Percentiles rank a stretch among this genome's conserved stretches.
Conservation (phyloP, 1,139 yeast genomes). For the Saccharomyces hybrid region DNA sequence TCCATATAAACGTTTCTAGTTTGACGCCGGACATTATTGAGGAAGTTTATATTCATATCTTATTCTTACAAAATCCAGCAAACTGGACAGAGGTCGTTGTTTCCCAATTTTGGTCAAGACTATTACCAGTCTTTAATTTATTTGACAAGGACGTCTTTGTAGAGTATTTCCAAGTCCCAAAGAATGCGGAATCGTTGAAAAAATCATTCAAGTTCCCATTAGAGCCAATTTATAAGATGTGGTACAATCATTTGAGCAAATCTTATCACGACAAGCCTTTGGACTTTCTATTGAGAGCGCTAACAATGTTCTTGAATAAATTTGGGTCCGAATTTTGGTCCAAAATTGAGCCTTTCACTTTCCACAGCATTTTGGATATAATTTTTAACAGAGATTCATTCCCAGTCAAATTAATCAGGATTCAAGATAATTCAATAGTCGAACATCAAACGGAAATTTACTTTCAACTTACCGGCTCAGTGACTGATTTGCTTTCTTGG, state of each 20-base stretch:
- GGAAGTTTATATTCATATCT: constrained; percentile 47
- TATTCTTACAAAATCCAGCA: constrained; percentile 45
- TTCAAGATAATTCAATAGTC: constrained; percentile 25
- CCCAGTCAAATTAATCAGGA: constrained; percentile 17
- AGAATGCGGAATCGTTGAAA: constrained; percentile 39
- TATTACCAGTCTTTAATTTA: constrained; percentile 37
- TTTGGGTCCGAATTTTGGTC: constrained; percentile 45
- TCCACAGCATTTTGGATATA: constrained; percentile 47
- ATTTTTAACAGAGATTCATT: constrained; percentile 31
- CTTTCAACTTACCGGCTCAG: constrained; percentile 21
- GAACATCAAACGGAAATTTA: constrained; percentile 29
- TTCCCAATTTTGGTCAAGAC: constrained; percentile 46
- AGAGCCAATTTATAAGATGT: constrained; percentile 40
- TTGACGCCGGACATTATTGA: constrained; percentile 39
- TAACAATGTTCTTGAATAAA: constrained; percentile 37
- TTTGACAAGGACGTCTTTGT: constrained; percentile 38
- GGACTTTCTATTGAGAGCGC: constrained; percentile 44
- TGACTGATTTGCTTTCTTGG: constrained; percentile 32
- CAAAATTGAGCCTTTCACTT: constrained; percentile 42
- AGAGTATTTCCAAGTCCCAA: constrained; percentile 38
- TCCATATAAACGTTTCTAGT: constrained; percentile 12
- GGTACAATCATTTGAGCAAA: constrained; percentile 36
- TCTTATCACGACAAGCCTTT: constrained; percentile 46
- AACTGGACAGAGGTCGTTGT: constrained; percentile 40
- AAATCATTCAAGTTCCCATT: constrained; percentile 35